A percentile compares a stretch with the other conserved stretches of the same genome.
These are phyloP conservation scores for Blastobotrys raffinosifermentans DNA, from an alignment of 1,139 yeast genomes.

Conservation along the genomic window DNA sequence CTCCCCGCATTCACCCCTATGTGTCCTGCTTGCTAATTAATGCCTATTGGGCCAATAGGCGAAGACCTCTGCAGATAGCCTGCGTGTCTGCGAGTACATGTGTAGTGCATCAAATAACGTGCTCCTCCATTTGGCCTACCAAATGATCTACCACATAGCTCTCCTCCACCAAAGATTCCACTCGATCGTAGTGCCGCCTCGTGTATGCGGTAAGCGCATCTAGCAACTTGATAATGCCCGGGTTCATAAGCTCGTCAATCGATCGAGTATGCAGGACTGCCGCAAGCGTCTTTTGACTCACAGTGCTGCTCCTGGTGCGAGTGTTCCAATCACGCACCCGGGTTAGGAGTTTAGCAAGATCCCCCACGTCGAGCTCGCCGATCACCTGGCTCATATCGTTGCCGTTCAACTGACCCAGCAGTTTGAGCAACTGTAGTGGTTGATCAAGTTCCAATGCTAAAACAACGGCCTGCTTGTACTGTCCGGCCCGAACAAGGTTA, in stretches of 20 bases:
- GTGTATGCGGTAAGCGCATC: conserved; percentile 78
- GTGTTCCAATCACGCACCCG: conserved; percentile 94
- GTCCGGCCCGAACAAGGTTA: conserved; percentile 62
- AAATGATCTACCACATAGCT: conserved; percentile 83
- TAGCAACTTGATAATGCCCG: conserved; percentile 61
- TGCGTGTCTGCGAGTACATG: too few relatives aligned
- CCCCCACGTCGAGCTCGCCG: conserved; percentile 50
- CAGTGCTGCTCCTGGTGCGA: conserved; percentile 70
- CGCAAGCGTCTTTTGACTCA: conserved; percentile 70
- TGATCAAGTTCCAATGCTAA: conserved; percentile 82
- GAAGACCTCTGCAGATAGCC: too few relatives aligned
- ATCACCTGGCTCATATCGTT: conserved; percentile 61
- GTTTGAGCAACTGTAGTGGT: conserved; percentile 43
- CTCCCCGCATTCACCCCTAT: too few relatives aligned
- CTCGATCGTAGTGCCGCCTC: conserved; percentile 72
- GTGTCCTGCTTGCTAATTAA: too few relatives aligned
- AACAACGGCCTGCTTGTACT: conserved; percentile 85
- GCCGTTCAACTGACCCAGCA: conserved; percentile 29
- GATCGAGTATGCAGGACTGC: conserved; percentile 54
- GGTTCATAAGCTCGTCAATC: conserved; percentile 52
- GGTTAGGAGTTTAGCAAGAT: conserved; percentile 53
- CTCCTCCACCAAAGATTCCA: conserved; percentile 76
- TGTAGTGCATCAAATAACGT: conserved; percentile 1
- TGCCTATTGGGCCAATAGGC: too few relatives aligned
- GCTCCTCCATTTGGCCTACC: conserved; percentile 50